phyloP scores from a whole-genome alignment of 306 rosid species.

The Pterocarpus macrocarpus region DNA sequence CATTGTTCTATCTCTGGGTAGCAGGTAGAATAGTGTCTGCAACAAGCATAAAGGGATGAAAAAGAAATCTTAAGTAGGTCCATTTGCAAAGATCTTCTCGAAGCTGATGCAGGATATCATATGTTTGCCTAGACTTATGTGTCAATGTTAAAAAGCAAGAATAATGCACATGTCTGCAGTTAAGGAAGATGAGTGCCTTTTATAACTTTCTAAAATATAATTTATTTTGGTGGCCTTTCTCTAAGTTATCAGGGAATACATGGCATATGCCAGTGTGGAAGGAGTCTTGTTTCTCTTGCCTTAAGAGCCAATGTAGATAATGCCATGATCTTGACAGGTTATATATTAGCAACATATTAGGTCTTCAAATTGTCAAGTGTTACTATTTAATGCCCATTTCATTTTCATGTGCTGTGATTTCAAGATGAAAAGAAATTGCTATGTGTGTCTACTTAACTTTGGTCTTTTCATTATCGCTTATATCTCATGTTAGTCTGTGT shows the following conservation, averaged over 20 bases:
- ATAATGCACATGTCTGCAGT: too few relatives aligned
- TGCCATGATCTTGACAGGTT: not conserved
- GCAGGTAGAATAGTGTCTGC: slow-evolving; percentile 22
- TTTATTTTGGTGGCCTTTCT: slow-evolving; percentile 21
- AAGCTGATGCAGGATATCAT: slow-evolving; percentile 15
- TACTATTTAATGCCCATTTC: not conserved
- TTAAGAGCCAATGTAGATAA: slow-evolving; percentile 19
- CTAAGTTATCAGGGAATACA: not conserved
- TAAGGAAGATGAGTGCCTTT: not conserved
- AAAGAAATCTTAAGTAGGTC: slow-evolving; percentile 23
- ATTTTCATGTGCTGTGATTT: too few relatives aligned
- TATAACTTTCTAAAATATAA: slow-evolving; percentile 11
- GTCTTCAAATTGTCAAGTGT: not conserved
- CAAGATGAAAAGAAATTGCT: too few relatives aligned
- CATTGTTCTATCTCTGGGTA: slow-evolving; percentile 12
- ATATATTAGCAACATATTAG: slow-evolving; percentile 1
- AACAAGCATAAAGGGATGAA: slow-evolving; percentile 2
- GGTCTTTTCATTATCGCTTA: slow-evolving; percentile 1
- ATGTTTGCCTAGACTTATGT: too few relatives aligned
- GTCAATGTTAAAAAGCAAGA: too few relatives aligned
- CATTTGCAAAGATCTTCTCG: not conserved
- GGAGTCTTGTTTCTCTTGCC: slow-evolving; percentile 1
- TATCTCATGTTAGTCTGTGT: too few relatives aligned
- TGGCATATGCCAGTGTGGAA: not conserved
- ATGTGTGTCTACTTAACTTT: not conserved